A percentile compares a stretch with the other conserved stretches of the same genome.
phyloP scores from a whole-genome alignment of 1,139 yeast species.

The Diutina pseudorugosa region DNA sequence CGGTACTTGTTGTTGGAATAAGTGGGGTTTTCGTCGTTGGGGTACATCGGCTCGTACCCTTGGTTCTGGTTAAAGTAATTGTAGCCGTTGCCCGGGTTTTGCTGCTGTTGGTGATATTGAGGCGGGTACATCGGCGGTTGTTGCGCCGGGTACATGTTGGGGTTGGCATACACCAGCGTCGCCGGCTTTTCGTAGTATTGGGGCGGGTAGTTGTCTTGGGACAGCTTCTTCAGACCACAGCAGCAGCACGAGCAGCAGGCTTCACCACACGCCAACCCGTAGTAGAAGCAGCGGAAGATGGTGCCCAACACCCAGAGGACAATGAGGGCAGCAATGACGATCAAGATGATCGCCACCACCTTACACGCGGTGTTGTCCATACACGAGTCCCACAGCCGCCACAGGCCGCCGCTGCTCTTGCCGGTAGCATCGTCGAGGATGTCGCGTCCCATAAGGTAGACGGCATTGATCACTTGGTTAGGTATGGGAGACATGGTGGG shows the following conservation, averaged over 20 bases:
- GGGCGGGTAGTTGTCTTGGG: not conserved
- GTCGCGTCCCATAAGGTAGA: not conserved
- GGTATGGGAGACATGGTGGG: not conserved
- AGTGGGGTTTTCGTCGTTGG: not conserved
- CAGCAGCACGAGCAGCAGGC: slow-evolving; percentile 38
- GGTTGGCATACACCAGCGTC: slow-evolving; percentile 14
- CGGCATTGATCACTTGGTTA: not conserved
- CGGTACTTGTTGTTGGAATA: not conserved
- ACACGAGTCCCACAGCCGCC: slow-evolving; percentile 65
- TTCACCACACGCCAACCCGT: slow-evolving; percentile 31
- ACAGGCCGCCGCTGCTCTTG: slow-evolving; percentile 40
- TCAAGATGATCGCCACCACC: slow-evolving; percentile 66
- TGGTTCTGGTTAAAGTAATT: not conserved
- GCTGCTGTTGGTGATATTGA: not conserved
- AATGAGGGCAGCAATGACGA: slow-evolving; percentile 40
- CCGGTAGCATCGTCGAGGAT: slow-evolving; percentile 7
- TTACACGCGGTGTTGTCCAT: slow-evolving; percentile 70
- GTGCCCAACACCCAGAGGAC: slow-evolving; percentile 32
- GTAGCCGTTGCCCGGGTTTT: not conserved
- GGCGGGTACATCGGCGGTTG: slow-evolving; percentile 5
- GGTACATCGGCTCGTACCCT: not conserved
- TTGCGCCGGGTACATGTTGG: slow-evolving; percentile 21
- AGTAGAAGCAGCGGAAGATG: slow-evolving; percentile 30
- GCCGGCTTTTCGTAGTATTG: slow-evolving; percentile 10
- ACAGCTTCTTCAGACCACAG: slow-evolving; percentile 11